These are phyloP conservation scores for Mrakia frigida DNA, from an alignment of 768 basidiomycete genomes.

Conservation along the genomic window DNA sequence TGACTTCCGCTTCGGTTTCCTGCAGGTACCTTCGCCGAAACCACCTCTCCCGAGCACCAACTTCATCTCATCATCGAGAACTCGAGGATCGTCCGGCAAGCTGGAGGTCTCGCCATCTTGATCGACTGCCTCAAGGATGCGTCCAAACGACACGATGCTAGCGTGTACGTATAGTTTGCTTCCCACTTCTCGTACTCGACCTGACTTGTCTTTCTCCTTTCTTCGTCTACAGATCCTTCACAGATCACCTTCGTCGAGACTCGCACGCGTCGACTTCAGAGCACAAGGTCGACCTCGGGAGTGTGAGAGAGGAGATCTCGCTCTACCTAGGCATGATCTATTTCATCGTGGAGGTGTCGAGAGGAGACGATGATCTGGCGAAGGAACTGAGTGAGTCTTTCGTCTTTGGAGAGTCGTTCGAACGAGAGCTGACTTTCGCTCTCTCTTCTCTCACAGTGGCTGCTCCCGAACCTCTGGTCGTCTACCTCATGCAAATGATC, in stretches of 20 bases:
- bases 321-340: conserved; percentile 92
- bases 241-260: not conserved
- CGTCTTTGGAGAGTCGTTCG: not conserved
- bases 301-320: conserved; percentile 1
- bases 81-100: conserved; percentile 73
- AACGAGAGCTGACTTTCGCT: not conserved
- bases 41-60: conserved; percentile 86
- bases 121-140: conserved; percentile 87
- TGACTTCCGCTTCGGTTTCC: not conserved
- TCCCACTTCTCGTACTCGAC: not conserved
- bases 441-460: not conserved
- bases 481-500: conserved; percentile 41
- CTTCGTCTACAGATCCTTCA: not conserved
- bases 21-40: conserved; percentile 82
- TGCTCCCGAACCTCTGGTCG: conserved; percentile 60
- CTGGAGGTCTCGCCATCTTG: conserved; percentile 75
- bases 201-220: not conserved
- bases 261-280: conserved; percentile 8
- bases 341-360: conserved; percentile 87
- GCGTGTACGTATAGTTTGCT: conserved; percentile 53
- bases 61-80: conserved; percentile 94
- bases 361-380: conserved; percentile 88
- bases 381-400: conserved; percentile 82
- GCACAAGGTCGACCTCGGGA: not conserved
- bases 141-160: conserved; percentile 73